Conservation (phyloP, 306 rosid species). For the Medicago truncatula region DNA sequence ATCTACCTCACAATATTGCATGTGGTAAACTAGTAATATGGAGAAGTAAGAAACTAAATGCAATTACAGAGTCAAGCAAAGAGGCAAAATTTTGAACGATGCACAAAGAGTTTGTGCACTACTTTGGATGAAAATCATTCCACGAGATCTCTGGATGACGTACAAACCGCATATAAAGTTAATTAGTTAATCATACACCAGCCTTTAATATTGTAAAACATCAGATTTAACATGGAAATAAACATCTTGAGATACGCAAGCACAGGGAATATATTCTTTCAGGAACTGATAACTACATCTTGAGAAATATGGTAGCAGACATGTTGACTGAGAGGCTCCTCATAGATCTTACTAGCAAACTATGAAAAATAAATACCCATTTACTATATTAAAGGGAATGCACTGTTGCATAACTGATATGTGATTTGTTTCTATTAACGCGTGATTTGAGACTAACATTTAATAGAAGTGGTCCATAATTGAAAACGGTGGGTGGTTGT, state of each 20-base stretch:
- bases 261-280: neutral
- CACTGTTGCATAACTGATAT: neutral
- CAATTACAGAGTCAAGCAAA: no score
- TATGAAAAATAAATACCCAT: constrained; percentile 10
- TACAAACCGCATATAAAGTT: neutral
- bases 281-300: neutral
- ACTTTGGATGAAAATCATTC: no score
- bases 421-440: neutral
- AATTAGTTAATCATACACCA: neutral
- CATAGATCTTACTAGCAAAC: constrained; percentile 5
- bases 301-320: neutral
- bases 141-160: no score
- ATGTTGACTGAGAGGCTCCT: neutral
- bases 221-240: neutral
- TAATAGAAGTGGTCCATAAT: neutral
- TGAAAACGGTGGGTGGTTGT: neutral
- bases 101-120: no score
- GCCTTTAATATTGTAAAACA: neutral
- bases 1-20: neutral
- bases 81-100: no score
- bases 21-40: no score
- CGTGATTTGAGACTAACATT: neutral
- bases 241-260: constrained; percentile 1
- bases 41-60: no score
- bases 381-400: neutral